These are phyloP conservation scores for Porcisia deanei DNA, from an alignment of 208 protist species.

Conservation along the genomic window DNA sequence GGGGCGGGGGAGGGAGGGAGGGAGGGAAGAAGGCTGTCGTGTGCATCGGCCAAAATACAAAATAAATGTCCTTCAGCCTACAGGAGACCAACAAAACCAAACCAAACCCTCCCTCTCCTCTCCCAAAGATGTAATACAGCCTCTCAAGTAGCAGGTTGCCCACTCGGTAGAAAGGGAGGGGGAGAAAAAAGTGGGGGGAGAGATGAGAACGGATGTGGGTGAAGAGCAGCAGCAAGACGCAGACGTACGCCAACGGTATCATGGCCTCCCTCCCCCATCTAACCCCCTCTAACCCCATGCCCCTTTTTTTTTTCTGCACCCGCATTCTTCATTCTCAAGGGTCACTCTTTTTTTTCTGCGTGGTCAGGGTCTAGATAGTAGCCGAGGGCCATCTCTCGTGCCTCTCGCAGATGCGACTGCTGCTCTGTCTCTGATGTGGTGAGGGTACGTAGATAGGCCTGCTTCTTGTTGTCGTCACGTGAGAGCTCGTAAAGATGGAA, in stretches of 20 bases:
- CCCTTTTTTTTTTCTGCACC: neutral
- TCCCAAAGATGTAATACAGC: too few species aligned
- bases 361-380: constrained; percentile 38
- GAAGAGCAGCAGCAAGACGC: too few species aligned
- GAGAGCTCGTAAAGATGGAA: constrained; percentile 79
- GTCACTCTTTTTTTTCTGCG: neutral
- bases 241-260: too few species aligned
- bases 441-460: constrained; percentile 64
- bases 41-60: neutral
- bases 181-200: too few species aligned
- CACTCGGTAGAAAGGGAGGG: too few species aligned
- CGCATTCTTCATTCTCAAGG: neutral
- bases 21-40: constrained; percentile 4
- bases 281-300: too few species aligned
- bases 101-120: too few species aligned
- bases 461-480: constrained; percentile 74
- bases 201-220: too few species aligned
- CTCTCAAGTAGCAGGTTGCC: too few species aligned
- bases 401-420: constrained; percentile 20
- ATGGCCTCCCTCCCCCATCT: too few species aligned
- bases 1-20: constrained; percentile 12
- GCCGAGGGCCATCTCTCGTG: constrained; percentile 21
- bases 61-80: too few species aligned
- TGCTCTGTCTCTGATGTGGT: constrained; percentile 38
- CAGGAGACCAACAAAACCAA: too few species aligned